phyloP scores from a whole-genome alignment of 345 rosid species.

The Jatropha curcas region DNA sequence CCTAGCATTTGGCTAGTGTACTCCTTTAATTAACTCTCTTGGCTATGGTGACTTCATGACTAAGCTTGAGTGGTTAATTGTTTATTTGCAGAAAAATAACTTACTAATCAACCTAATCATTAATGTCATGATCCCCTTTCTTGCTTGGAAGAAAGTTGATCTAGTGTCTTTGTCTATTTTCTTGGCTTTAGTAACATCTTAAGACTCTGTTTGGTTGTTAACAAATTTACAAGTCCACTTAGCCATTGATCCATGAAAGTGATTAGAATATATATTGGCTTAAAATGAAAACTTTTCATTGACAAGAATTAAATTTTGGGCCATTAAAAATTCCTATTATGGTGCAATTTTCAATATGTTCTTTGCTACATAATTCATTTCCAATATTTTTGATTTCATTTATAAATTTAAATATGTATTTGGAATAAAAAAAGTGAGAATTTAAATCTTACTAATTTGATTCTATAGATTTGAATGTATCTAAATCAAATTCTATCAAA shows the following conservation, averaged over 20 bases:
- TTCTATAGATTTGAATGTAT: too few relatives aligned
- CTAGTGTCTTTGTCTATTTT: slow-evolving; percentile 28
- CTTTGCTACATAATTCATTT: too few relatives aligned
- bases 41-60: slow-evolving; percentile 8
- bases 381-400: too few relatives aligned
- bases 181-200: slow-evolving; percentile 10
- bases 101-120: slow-evolving; percentile 6
- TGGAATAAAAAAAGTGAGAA: too few relatives aligned
- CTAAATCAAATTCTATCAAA: too few relatives aligned
- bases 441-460: too few relatives aligned
- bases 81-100: slow-evolving; percentile 10
- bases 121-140: slow-evolving; percentile 13
- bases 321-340: too few relatives aligned
- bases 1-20: neutral
- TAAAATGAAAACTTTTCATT: slow-evolving; percentile 4
- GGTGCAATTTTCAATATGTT: too few relatives aligned
- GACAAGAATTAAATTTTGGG: too few relatives aligned
- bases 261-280: slow-evolving; percentile 18
- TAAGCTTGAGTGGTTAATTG: slow-evolving; percentile 4
- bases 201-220: slow-evolving; percentile 16
- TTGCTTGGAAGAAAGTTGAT: slow-evolving; percentile 35
- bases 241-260: slow-evolving; percentile 8
- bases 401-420: too few relatives aligned
- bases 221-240: too few relatives aligned
- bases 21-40: neutral